Base-by-base conservation (phyloP, 352 stramenopile genomes). In the Globisporangium ultimum region DNA sequence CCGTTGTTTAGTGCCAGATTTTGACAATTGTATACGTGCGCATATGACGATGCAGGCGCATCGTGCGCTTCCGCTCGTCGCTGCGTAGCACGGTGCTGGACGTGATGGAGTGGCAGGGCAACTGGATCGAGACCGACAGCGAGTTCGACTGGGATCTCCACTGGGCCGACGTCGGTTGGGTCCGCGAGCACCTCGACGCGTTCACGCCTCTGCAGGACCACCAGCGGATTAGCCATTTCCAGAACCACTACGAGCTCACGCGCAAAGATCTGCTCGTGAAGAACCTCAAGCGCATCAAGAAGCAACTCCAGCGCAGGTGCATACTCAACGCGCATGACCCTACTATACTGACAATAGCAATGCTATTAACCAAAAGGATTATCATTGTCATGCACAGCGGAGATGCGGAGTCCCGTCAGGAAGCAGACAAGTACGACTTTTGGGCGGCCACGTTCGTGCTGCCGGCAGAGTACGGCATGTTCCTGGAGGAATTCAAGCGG, bases 201-300 rank as follows among this genome's bases (percentile, higher is more conserved):
- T 84, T 80, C 53, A 86, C 71, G 43, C 77, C 80, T 41, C 61
- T 87, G 59, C 70, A 86, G 53, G 79, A 88, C 54, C 73, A 87
- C 43, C 78, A 78, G 74, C 69, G 84, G 12, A 72, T 98, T 24
- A 98, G 97, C 74, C 91, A 97, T 61, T 98, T 97, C 68, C 85
- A 91, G 51, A 98, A 98, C 68, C 88, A 96, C 66, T 96, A 96
- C 57, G 91, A 98, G 64, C 82, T 98, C 57, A 97, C 87, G 22
- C 71, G 90, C 17, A 98, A 97, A 58, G 87, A 97, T 51, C 56
- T 95, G 38, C 61, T 96, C 17, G 76, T 94, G 18, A 96, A 97
- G 68, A 98, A 98, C 63, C 71, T 98, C 51, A 97, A 98, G 72
- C 79, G 89, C 48, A 89, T 89, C 62, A 92, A 92, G 63, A 74